Base-by-base conservation (phyloP, 2,329 filamentous ascomycete species). In the Hawksworthiomyces lignivorus region DNA sequence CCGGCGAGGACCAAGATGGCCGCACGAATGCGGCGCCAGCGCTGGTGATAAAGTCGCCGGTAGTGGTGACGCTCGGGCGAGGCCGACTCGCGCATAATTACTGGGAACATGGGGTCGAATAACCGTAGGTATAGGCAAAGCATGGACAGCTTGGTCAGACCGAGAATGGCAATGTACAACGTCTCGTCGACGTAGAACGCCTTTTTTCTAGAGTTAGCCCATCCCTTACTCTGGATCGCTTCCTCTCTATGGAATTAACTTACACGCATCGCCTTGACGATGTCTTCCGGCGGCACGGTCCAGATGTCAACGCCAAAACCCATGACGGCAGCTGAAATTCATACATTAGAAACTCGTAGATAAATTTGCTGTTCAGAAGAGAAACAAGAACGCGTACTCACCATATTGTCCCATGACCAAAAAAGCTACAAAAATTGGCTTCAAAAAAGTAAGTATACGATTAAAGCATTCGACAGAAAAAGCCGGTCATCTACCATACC, bases 271-370 rank as follows among this genome's bases (percentile, higher is more conserved):
- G 55, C 56, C 7, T 43, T 35, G 1, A 56, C 57, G n/a, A 64
- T 49, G 3, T 39, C 41, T 1, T 54, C 48, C 6, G 47, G 33
- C 7, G 53, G 35, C 1, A 65, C 48, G 14, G 56, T 58, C 63
- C 63, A 66, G 2, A 65, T 55, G 39, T 66, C 63, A 15, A 59
- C 54, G 5, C 63, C 63, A 28, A 64, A 62, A 0, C 52, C 57
- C 2, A 52, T 31, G 1, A 50, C 39, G 1, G 55, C 52, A 17
- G 53, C 59, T 59, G 36, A 3, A 9, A 19, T 12, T 10, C 5
- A 5, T n/a, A 7, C 17, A 30, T 14, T 15, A 47, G 48, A 8
- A 29, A 17, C 9, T 5, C 9, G 4, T n/a, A n/a, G n/a, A n/a
- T n/a, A n/a, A n/a, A n/a, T n/a, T n/a, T n/a, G n/a, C n/a, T 10